Conservation (phyloP, 2,329 filamentous ascomycete genomes). For the Aspergillus caelatus region DNA sequence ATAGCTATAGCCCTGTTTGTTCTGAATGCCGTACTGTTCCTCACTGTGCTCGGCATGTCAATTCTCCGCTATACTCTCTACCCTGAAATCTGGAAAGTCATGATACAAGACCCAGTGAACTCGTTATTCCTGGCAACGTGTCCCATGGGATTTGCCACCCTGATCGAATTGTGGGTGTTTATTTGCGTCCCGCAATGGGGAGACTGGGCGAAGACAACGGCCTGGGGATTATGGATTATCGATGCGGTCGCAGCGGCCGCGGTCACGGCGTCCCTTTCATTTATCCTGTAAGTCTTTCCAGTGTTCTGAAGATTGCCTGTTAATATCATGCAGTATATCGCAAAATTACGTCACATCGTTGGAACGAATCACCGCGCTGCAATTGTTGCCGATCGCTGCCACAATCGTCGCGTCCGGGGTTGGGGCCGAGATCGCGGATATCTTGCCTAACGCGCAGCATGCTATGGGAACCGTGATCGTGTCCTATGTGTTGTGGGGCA, state of each 20-base stretch:
- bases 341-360: conserved; percentile 42
- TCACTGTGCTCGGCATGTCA: conserved; percentile 57
- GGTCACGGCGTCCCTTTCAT: conserved; percentile 52
- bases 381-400: conserved; percentile 68
- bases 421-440: conserved; percentile 66
- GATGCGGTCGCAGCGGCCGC: conserved; percentile 49
- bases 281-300: conserved; percentile 53
- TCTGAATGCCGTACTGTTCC: conserved; percentile 63
- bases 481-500: conserved; percentile 71
- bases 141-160: conserved; percentile 67
- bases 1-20: conserved; percentile 64
- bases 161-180: conserved; percentile 65
- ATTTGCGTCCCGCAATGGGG: conserved; percentile 61
- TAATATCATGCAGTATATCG: conserved; percentile 38
- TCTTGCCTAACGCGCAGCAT: conserved; percentile 57
- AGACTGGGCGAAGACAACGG: conserved; percentile 50
- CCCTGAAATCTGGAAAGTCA: conserved; percentile 64
- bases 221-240: conserved; percentile 55
- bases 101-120: conserved; percentile 66
- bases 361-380: conserved; percentile 64
- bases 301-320: conserved; percentile 20
- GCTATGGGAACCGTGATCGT: conserved; percentile 65
- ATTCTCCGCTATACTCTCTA: conserved; percentile 63
- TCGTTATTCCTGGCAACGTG: conserved; percentile 67
- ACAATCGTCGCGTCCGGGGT: conserved; percentile 67